Evolutionary conservation across 352 stramenopile genomes (phyloP).

Genomic region (Pythium guiyangense): DNA sequence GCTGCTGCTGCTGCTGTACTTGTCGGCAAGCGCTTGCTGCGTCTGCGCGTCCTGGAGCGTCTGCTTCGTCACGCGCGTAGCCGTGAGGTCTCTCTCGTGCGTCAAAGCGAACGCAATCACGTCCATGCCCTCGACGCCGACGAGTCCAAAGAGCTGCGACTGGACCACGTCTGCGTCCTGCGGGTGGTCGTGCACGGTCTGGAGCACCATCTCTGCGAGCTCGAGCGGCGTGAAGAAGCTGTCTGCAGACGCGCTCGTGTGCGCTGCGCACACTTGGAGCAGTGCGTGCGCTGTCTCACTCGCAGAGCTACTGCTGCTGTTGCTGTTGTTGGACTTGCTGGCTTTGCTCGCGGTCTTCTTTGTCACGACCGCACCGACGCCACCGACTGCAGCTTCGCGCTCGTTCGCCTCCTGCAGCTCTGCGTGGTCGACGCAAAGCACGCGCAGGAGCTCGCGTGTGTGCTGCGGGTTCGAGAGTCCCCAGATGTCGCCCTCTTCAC

Average conservation of each 20-base stretch:
- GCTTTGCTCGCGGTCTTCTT: slow-evolving; percentile 16
- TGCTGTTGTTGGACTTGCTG: slow-evolving; percentile 19
- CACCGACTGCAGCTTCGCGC: slow-evolving; percentile 40
- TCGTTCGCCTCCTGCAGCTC: slow-evolving; percentile 43
- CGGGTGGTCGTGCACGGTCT: slow-evolving; percentile 50
- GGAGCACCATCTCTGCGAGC: slow-evolving; percentile 61
- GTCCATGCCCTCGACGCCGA: slow-evolving; percentile 84
- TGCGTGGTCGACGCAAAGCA: slow-evolving; percentile 59
- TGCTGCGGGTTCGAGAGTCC: slow-evolving; percentile 21
- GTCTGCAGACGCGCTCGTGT: slow-evolving; percentile 12
- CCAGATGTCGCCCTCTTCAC: slow-evolving; percentile 19
- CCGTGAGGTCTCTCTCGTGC: slow-evolving; percentile 29
- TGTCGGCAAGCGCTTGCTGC: slow-evolving; percentile 32
- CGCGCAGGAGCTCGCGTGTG: slow-evolving; percentile 29
- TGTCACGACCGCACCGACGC: slow-evolving; percentile 53
- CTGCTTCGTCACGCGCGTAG: slow-evolving; percentile 26
- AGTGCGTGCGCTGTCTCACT: slow-evolving; percentile 27
- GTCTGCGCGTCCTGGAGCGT: slow-evolving; percentile 40
- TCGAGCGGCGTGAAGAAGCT: slow-evolving; percentile 59
- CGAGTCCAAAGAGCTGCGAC: slow-evolving; percentile 74
- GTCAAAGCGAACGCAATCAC: slow-evolving; percentile 77
- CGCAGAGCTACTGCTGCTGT: background rate
- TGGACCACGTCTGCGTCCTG: slow-evolving; percentile 58
- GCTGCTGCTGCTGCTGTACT: slow-evolving; percentile 4
- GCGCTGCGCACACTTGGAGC: slow-evolving; percentile 32